Evolutionary conservation across 208 protist species (phyloP).

Genomic region (Trypanosoma scelopori): DNA sequence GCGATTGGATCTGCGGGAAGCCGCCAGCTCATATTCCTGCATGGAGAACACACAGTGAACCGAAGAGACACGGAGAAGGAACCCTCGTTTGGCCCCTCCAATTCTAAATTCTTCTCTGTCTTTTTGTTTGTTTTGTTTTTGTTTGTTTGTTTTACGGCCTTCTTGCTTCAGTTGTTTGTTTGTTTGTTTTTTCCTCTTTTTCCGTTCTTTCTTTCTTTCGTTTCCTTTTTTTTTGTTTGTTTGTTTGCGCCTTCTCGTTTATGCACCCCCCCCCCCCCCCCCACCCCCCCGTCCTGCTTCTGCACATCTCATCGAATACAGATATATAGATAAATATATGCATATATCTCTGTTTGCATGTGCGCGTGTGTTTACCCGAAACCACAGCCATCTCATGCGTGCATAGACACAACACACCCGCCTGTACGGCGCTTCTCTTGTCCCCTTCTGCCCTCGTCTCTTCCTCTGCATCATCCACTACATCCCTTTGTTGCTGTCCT

Average conservation of each 20-base stretch:
- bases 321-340: no score
- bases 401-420: background rate
- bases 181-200: background rate
- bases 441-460: background rate
- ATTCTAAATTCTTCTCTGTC: background rate
- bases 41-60: background rate
- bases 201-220: constrained; percentile 1
- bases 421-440: background rate
- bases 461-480: background rate
- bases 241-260: background rate
- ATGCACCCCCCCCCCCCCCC: background rate
- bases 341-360: no score
- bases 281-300: background rate
- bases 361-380: no score
- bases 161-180: background rate
- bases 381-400: no score
- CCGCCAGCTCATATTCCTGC: background rate
- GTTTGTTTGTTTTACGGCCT: background rate
- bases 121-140: background rate
- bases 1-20: no score
- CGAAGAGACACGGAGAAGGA: no score
- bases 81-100: background rate
- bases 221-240: background rate
- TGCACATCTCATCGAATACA: no score
- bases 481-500: background rate